Base-by-base conservation (phyloP, 768 basidiomycete genomes). In the Saitozyma sp. region DNA sequence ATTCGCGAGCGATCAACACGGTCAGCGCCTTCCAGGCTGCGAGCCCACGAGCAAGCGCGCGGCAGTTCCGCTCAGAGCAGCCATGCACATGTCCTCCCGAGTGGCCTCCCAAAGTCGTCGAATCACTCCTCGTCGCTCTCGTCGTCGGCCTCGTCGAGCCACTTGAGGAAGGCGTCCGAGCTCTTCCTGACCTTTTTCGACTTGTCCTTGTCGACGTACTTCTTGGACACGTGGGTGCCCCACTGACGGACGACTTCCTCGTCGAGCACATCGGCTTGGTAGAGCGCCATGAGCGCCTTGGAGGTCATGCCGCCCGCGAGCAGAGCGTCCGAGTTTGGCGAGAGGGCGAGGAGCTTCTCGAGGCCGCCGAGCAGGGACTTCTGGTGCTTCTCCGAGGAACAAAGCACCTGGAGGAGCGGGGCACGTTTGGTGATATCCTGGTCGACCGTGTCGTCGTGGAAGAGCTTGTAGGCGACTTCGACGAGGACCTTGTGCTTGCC, bases 151-250 rank as follows among this genome's bases (percentile, higher is more conserved):
- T 68, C 67, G 41, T 68, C 64, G 45, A 68, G 67, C 67, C 67
- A 68, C 67, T 93, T 92, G 76, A 98, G 82, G 84, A 98, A 97
- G 0, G 94, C 92, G 78, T 91, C 92, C 37, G 79, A 77, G 11
- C 92, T 92, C 83, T 94, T 95, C 71, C 94, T 84, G 56, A 99
- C 93, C 81, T 87, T 93, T 86, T 97, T 98, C 80, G 89, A 90
- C 51, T 86, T 89, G 37, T 97, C 93, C 81, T 89, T 92, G 80
- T 95, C 91, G 50, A 93, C 90, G 75, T 92, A 95, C 82, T 97
- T 96, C 84, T 90, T 95, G 81, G 89, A 91, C 76, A 93, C 91
- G 70, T 95, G 93, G 5, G 91, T 95, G 9, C 93, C 93, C 95
- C 93, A 97, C 66, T 93, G 87, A 9, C 84, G 86, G 54, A 94